These are phyloP conservation scores for Colletotrichum ledebouriae DNA, from an alignment of 2,329 filamentous ascomycete genomes.

Conservation along the genomic window DNA sequence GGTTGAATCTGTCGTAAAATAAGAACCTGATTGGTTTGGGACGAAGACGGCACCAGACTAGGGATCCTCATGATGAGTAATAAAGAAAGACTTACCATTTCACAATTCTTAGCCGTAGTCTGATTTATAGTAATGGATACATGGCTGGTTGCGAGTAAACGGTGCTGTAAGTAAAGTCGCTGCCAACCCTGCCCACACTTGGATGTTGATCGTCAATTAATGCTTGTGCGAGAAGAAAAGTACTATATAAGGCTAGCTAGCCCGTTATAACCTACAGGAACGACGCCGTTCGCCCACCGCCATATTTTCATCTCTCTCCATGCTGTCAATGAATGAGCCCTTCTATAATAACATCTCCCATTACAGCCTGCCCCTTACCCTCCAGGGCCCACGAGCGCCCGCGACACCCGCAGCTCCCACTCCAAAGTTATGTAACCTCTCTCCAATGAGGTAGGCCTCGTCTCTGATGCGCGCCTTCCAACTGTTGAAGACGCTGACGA, in stretches of 20 bases:
- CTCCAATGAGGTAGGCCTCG: conserved; percentile 96
- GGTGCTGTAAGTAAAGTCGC: too few relatives aligned
- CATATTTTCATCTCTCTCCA: conserved; percentile 9
- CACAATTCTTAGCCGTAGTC: too few relatives aligned
- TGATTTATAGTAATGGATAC: too few relatives aligned
- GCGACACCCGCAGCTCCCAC: conserved; percentile 55
- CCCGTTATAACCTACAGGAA: neutral
- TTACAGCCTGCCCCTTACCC: conserved; percentile 52
- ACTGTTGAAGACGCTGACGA: conserved; percentile 73
- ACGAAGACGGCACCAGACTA: too few relatives aligned
- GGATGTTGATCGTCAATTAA: too few relatives aligned
- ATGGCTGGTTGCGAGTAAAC: too few relatives aligned
- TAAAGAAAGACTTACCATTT: too few relatives aligned
- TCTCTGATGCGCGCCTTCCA: conserved; percentile 90
- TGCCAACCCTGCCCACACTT: too few relatives aligned
- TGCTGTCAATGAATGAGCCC: neutral
- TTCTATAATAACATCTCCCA: neutral
- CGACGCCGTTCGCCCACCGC: conserved; percentile 8
- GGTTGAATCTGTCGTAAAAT: neutral
- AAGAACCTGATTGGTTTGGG: too few relatives aligned
- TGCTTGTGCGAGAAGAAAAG: neutral
- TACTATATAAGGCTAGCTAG: neutral
- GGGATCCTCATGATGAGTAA: too few relatives aligned
- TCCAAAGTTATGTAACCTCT: conserved; percentile 94
- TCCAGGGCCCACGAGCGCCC: conserved; percentile 54